Evolutionary conservation across 768 basidiomycete species (phyloP), one percentile per base, ranked within the genome.

Genomic region (Leccinum broughii): DNA sequence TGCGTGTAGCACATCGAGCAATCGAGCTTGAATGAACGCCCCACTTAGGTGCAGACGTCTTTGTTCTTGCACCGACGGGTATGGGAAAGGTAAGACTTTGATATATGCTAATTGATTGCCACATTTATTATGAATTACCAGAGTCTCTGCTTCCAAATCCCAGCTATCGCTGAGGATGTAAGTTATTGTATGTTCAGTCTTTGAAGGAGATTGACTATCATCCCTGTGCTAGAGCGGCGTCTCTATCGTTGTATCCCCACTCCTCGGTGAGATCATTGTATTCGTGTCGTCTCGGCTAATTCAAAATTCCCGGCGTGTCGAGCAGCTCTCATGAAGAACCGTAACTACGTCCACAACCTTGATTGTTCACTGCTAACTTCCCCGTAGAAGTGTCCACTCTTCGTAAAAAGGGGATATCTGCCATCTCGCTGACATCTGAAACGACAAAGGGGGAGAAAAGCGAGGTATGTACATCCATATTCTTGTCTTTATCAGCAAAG

Each of bases 121-220:
- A 49, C 10, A 14, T 24, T 54, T 51, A 56, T 49, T 50, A 37
- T 35, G 56, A 48, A 51, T 55, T 6, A 22, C 4, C 54, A 92
- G 90, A 92, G 90, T 66, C 67, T 94, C 4, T 94, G 92, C 72
- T 94, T 93, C 68, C 92, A 93, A 75, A 76, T 93, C 30, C 92
- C 92, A 49, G 92, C 92, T 0, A 75, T 88, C 35, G 85, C 85
- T 9, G 83, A 81, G 44, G 77, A 83, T 59, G 89, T 88, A 60
- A 55, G 64, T 66, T 17, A 32, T 37, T 41, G 57, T 30, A 41
- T 44, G 57, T 28, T 39, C 32, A 13, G 3, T 17, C 20, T 26
- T 30, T 39, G 4, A 26, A 46, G 8, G n/a, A 3, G 13, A 17
- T 15, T 26, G 39, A 35, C 30, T 15, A 44, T 61, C 1, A n/a